phyloP scores from a whole-genome alignment of 345 rosid genomes.

The Anacardium occidentale region DNA sequence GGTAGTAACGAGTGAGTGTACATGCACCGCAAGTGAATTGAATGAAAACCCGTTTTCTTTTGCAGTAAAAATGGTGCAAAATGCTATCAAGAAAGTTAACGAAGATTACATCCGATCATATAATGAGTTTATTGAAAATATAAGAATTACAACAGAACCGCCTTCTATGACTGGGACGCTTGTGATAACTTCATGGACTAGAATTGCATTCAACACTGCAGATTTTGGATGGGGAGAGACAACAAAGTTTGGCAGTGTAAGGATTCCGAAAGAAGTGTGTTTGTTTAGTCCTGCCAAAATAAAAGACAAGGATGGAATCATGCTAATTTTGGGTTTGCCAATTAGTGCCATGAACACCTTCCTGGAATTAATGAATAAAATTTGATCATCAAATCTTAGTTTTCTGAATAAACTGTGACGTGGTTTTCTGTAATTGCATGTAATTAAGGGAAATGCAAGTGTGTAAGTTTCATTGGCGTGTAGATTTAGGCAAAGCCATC shows the following conservation, averaged over 20 bases:
- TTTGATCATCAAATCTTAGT: neutral
- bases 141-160: neutral
- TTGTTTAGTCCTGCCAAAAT: constrained; percentile 15
- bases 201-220: constrained; percentile 11
- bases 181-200: constrained; percentile 29
- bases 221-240: constrained; percentile 35
- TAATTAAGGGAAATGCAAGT: too few relatives aligned
- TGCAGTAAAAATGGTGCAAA: constrained; percentile 12
- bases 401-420: neutral
- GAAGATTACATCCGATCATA: constrained; percentile 20
- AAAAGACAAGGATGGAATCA: constrained; percentile 19
- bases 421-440: neutral
- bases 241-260: constrained; percentile 19
- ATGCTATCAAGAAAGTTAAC: constrained; percentile 16
- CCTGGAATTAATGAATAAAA: neutral
- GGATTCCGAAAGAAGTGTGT: constrained; percentile 22
- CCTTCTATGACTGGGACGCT: constrained; percentile 21
- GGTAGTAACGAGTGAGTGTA: neutral
- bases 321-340: constrained; percentile 23
- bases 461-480: neutral
- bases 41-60: constrained; percentile 24
- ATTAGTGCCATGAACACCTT: constrained; percentile 25
- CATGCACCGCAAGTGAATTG: constrained; percentile 23
- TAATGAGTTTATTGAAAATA: constrained; percentile 22
- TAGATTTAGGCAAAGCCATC: too few relatives aligned